A percentile compares a stretch with the other conserved stretches of the same genome.
Conservation (phyloP, 805 yeast species). For the Pichia kluyveri region DNA sequence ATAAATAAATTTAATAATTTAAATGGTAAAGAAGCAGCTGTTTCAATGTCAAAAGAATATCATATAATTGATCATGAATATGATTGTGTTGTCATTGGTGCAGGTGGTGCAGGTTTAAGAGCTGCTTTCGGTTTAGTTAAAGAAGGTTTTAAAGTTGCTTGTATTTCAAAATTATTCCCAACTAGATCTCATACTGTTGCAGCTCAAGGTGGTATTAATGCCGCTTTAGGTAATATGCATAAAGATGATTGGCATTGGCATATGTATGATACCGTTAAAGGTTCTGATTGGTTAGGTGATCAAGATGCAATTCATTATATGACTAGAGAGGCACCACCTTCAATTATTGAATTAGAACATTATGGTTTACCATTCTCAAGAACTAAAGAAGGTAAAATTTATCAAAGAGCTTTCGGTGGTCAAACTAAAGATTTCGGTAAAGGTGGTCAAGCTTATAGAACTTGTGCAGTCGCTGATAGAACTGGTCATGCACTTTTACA, state of each 20-base stretch:
- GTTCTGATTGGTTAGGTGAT: constrained; percentile 99
- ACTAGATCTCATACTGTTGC: constrained; percentile 99
- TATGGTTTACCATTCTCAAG: constrained; percentile 98
- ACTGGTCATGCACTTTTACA: constrained; percentile 97
- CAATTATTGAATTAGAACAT: constrained; percentile 94
- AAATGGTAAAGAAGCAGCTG: constrained; percentile 43
- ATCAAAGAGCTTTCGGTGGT: constrained; percentile 99
- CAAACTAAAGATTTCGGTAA: constrained; percentile 92
- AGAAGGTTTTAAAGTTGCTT: constrained; percentile 95
- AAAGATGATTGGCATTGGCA: constrained; percentile 99
- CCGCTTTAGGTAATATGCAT: constrained; percentile 98
- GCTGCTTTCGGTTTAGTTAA: constrained; percentile 97
- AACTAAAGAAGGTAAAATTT: constrained; percentile 91
- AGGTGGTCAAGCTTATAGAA: constrained; percentile 98
- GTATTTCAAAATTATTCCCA: constrained; percentile 94
- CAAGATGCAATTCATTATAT: constrained; percentile 98
- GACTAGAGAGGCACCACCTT: constrained; percentile 96
- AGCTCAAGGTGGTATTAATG: constrained; percentile 99
- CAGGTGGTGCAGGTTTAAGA: constrained; percentile 98
- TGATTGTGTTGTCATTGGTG: constrained; percentile 96
- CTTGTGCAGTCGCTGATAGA: constrained; percentile 99
- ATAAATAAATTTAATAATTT: constrained; percentile 32
- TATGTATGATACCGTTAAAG: constrained; percentile 98
- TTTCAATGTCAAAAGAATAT: constrained; percentile 58
- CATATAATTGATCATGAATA: constrained; percentile 95